phyloP scores from a whole-genome alignment of 108 stramenopile species.

The Cyclotella kingstonii region DNA sequence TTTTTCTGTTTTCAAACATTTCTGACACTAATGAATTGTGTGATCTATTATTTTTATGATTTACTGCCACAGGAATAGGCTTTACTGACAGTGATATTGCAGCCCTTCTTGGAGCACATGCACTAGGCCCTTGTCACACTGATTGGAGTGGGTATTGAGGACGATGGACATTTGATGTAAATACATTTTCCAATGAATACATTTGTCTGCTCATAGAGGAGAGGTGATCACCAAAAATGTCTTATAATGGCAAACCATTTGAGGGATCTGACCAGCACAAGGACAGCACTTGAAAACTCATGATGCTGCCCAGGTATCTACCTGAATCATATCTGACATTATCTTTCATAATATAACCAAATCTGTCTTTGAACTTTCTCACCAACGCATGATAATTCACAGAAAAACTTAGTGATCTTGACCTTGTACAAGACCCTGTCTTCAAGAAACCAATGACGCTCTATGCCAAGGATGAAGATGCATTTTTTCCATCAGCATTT shows the following conservation, averaged over 20 bases:
- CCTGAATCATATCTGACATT: background rate
- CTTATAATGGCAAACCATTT: conserved; percentile 89
- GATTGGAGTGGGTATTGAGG: conserved; percentile 85
- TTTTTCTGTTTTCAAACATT: conserved; percentile 97
- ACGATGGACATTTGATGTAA: conserved; percentile 94
- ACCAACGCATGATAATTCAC: conserved; percentile 67
- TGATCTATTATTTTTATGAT: no score
- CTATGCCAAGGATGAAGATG: conserved; percentile 93
- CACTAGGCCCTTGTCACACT: conserved; percentile 93
- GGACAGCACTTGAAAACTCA: conserved; percentile 81
- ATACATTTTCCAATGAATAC: conserved; percentile 95
- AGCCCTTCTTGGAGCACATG: conserved; percentile 95
- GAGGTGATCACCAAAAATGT: conserved; percentile 82
- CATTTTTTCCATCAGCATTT: conserved; percentile 82
- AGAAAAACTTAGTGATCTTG: conserved; percentile 70
- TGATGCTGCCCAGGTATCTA: conserved; percentile 55
- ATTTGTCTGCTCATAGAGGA: conserved; percentile 93
- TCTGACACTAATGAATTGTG: no score
- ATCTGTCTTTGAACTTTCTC: conserved; percentile 11
- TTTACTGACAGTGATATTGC: conserved; percentile 92
- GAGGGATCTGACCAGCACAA: conserved; percentile 91
- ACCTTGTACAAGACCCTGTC: conserved; percentile 77
- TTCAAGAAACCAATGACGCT: conserved; percentile 82
- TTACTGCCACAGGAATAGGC: conserved; percentile 44
- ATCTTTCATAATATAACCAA: background rate